phyloP scores from a whole-genome alignment of 129 eudicot genomes.

The Tagetes patula region DNA sequence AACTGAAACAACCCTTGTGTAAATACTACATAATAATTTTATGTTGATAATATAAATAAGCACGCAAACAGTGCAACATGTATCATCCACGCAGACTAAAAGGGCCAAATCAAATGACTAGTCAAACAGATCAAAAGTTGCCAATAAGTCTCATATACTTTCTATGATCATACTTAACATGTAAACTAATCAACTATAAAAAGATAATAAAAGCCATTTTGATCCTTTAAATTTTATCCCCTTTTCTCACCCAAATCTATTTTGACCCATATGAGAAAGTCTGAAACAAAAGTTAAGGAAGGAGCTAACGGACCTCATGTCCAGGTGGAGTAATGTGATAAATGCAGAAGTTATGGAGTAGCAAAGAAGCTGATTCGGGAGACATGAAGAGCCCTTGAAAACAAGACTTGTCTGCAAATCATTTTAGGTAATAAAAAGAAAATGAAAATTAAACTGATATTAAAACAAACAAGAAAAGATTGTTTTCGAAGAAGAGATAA shows the following conservation, averaged over 20 bases:
- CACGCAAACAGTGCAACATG: neutral
- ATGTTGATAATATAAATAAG: conserved; percentile 41
- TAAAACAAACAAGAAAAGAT: neutral
- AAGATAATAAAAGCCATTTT: neutral
- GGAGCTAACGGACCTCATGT: conserved; percentile 75
- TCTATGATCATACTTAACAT: neutral
- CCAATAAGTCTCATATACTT: neutral
- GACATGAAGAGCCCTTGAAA: conserved; percentile 91
- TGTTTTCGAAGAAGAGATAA: conserved; percentile 1
- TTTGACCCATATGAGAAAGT: conserved; percentile 5
- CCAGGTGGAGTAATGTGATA: conserved; percentile 99
- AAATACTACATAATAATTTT: conserved; percentile 36
- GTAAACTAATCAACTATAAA: neutral
- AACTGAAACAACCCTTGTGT: conserved; percentile 58
- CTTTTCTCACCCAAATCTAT: neutral
- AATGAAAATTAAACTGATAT: neutral
- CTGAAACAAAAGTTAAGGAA: conserved; percentile 8
- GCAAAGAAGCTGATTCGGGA: conserved; percentile 88
- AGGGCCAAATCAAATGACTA: neutral
- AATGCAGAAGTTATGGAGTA: conserved; percentile 92
- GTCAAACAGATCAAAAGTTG: neutral
- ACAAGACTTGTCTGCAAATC: conserved; percentile 74
- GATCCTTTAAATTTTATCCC: neutral
- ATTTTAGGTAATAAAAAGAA: conserved; percentile 2
- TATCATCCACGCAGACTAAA: neutral